Evolutionary conservation across 768 basidiomycete genomes (phyloP).

Genomic region (Lactarius hatsudake): DNA sequence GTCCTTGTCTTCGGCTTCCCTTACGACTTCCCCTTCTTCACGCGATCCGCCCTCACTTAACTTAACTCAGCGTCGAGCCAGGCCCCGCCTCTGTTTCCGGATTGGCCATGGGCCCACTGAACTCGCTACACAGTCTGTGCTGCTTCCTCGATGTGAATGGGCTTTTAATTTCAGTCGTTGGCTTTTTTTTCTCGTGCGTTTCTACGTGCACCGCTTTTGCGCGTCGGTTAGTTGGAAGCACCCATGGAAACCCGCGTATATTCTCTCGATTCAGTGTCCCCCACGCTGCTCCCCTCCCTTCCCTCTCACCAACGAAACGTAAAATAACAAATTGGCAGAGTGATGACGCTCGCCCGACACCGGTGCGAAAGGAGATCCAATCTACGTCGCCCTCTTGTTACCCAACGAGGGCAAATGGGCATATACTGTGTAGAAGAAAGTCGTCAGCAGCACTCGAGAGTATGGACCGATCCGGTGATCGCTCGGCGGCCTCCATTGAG

Average conservation of each 20-base stretch:
- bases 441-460: not conserved
- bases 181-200: not conserved
- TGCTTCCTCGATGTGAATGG: not conserved
- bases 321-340: not conserved
- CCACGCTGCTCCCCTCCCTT: not conserved
- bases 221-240: not conserved
- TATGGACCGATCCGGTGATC: not conserved
- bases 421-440: not conserved
- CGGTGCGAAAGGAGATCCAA: not conserved
- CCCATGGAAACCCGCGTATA: not conserved
- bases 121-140: not conserved
- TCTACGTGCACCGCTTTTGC: not conserved
- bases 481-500: not conserved
- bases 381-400: not conserved
- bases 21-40: not conserved
- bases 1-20: not conserved
- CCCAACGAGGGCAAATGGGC: not conserved
- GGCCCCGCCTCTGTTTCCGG: not conserved
- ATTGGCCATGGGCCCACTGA: not conserved
- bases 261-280: not conserved
- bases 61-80: not conserved
- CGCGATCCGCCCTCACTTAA: constrained; percentile 1
- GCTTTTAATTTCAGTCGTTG: not conserved
- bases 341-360: not conserved
- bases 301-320: not conserved